Conservation (phyloP, 495 filamentous ascomycete species). For the Parmelia sp. region DNA sequence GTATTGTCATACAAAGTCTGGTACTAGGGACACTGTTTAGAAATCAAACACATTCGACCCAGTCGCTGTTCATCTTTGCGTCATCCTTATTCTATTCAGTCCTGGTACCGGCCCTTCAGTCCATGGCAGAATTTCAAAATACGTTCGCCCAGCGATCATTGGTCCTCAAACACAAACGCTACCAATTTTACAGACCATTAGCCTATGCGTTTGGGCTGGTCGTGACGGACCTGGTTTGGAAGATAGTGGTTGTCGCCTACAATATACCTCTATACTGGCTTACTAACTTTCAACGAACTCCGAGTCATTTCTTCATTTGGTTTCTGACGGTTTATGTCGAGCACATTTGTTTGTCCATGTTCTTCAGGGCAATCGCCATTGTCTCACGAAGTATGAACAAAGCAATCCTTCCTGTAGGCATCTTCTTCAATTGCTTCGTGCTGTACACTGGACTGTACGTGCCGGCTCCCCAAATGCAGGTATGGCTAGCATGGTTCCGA, state of each 20-base stretch:
- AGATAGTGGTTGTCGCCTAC: constrained; percentile 46
- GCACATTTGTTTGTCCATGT: background rate
- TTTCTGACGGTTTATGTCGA: constrained; percentile 49
- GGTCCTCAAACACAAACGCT: constrained; percentile 24
- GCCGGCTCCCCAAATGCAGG: background rate
- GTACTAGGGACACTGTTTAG: background rate
- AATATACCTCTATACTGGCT: constrained; percentile 56
- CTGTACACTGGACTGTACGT: background rate
- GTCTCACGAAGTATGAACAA: constrained; percentile 41
- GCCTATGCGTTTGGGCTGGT: constrained; percentile 54
- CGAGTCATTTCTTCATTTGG: constrained; percentile 55
- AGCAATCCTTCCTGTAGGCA: background rate
- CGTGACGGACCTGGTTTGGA: constrained; percentile 53
- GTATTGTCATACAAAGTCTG: background rate
- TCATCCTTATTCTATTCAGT: background rate
- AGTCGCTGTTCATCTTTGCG: background rate
- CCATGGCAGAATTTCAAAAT: background rate
- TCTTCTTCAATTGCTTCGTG: background rate
- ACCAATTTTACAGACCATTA: constrained; percentile 60
- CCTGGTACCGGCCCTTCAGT: background rate
- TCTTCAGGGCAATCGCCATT: constrained; percentile 40
- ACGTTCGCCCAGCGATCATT: background rate
- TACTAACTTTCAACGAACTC: constrained; percentile 43
- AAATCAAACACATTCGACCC: background rate
- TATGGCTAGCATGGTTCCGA: background rate